Evolutionary conservation across 768 basidiomycete genomes (phyloP), one percentile per base, ranked within the genome.

Genomic region (Wakefieldia striispora): DNA sequence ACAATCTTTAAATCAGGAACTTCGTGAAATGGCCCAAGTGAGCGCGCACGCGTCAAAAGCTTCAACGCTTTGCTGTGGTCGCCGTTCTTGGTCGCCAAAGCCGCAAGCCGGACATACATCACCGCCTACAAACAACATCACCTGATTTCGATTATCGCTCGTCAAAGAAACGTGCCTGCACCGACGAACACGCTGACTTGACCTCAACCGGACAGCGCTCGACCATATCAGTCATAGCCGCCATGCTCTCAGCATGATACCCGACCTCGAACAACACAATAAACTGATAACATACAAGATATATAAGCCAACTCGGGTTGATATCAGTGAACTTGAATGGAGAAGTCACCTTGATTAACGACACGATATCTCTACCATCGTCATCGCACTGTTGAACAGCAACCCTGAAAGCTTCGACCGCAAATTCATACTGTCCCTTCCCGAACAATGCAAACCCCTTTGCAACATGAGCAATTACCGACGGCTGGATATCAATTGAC

Each of bases 231-330:
- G 51, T 12, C 3, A 54, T 21, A 26, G 44, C n/a, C 1, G 53
- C 53, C 53, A 54, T 53, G 44, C 53, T 33, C 34, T 54, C 51
- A 0, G 53, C 53, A 39, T 54, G 50, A 42, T 54, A 54, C 20
- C 20, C 16, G 11, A 47, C 36, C 11, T 54, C 51, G 20, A 53
- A 54, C n/a, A 54, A 34, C 23, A 46, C 40, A 10, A 46, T 46
- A 16, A 29, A 46, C 53, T 54, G 21, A 37, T 9, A 16, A 27
- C 1, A 6, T 17, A 16, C 12, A 12, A 3, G 2, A 26, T 36
- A 26, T 36, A 26, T 39, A 23, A 40, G 16, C 4, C 10, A 29
- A 26, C 6, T 26, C 29, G 33, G 21, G 19, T 6, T 12, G n/a
- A 14, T n/a, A 19, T 27, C 7, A 19, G 12, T 26, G n/a, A n/a